Conservation (phyloP, 2,329 filamentous ascomycete genomes). For the Cadophora gregata region DNA sequence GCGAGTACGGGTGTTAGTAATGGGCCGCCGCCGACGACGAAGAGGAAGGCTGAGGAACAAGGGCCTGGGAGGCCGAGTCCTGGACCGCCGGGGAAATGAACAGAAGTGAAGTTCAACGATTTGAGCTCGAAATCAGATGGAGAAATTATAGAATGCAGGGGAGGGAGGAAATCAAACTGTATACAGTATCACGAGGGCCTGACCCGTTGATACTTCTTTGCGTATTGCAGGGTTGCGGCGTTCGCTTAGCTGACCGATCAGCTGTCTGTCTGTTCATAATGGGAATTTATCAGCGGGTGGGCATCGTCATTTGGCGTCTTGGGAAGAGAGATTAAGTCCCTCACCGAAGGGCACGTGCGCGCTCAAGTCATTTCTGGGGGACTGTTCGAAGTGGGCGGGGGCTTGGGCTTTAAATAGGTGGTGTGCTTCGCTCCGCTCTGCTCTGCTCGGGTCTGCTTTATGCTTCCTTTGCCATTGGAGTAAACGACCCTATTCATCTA, state of each 20-base stretch:
- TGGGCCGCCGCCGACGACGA: constrained; percentile 30
- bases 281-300: neutral
- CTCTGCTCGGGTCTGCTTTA: neutral
- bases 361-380: neutral
- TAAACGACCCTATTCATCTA: neutral
- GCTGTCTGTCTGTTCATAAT: neutral
- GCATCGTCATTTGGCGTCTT: constrained; percentile 17
- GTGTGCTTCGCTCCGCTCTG: neutral
- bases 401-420: neutral
- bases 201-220: constrained; percentile 2
- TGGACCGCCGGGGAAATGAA: constrained; percentile 34
- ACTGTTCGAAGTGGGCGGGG: neutral
- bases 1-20: constrained; percentile 24
- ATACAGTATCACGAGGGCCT: constrained; percentile 1
- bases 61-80: constrained; percentile 39
- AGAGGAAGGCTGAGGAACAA: constrained; percentile 42
- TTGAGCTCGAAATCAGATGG: neutral
- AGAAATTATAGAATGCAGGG: constrained; percentile 1
- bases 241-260: constrained; percentile 6
- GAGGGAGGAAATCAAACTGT: neutral
- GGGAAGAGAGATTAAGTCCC: constrained; percentile 7
- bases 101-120: neutral
- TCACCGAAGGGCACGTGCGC: constrained; percentile 1
- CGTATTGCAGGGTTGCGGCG: constrained; percentile 11
- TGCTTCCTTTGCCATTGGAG: neutral